Evolutionary conservation across 2,329 filamentous ascomycete genomes (phyloP).

Genomic region (Calonectria multiphialidica): DNA sequence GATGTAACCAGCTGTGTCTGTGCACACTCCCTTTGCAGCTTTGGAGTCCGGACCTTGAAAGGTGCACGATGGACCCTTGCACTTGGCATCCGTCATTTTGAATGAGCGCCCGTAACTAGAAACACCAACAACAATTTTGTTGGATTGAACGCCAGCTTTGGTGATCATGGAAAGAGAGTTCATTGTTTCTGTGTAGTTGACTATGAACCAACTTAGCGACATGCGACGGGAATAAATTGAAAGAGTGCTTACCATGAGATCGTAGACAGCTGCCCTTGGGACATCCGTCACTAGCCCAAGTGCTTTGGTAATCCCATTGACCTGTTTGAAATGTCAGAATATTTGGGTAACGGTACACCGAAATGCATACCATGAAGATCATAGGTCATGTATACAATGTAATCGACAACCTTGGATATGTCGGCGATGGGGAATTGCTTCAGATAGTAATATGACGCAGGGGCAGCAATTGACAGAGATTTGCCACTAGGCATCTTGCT

Average conservation of each 20-base stretch:
- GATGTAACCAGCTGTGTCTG: constrained; percentile 9
- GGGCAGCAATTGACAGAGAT: constrained; percentile 28
- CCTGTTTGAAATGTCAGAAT: background rate
- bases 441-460: constrained; percentile 51
- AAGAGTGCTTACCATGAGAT: background rate
- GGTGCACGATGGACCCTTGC: constrained; percentile 13
- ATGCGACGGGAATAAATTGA: too few relatives aligned
- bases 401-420: constrained; percentile 44
- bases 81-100: constrained; percentile 39
- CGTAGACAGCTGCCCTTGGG: constrained; percentile 49
- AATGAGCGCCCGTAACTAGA: constrained; percentile 44
- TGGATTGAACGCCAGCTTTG: constrained; percentile 21
- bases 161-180: constrained; percentile 47
- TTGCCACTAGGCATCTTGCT: background rate
- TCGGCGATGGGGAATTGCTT: constrained; percentile 44
- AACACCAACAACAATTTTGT: constrained; percentile 27
- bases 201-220: background rate
- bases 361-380: constrained; percentile 10
- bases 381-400: constrained; percentile 42
- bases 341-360: too few relatives aligned
- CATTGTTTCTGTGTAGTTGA: constrained; percentile 52
- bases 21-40: constrained; percentile 15
- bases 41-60: constrained; percentile 7
- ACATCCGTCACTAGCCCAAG: constrained; percentile 28
- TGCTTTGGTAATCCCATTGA: constrained; percentile 46